Conservation (phyloP, 352 stramenopile species). For the Phytophthora hybrid region DNA sequence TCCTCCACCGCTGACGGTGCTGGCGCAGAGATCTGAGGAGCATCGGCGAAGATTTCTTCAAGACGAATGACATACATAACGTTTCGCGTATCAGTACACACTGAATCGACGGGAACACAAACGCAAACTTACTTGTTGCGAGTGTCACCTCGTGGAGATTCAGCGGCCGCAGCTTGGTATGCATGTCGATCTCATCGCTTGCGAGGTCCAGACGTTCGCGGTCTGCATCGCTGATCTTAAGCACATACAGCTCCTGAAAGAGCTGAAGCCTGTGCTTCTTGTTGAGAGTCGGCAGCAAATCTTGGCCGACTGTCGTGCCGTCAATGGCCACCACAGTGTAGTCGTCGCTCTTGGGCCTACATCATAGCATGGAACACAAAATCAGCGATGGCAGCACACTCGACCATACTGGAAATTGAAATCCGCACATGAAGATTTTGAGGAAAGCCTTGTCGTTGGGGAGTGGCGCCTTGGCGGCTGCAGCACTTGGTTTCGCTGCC, state of each 20-base stretch:
- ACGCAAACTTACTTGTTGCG: constrained; percentile 71
- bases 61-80: no score
- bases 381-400: not conserved
- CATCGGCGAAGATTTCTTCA: constrained; percentile 90
- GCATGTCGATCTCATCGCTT: constrained; percentile 89
- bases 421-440: constrained; percentile 88
- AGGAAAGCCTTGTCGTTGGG: constrained; percentile 84
- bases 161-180: constrained; percentile 84
- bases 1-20: constrained; percentile 77
- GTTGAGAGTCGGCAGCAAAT: constrained; percentile 86
- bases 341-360: constrained; percentile 89
- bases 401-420: not conserved
- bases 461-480: constrained; percentile 52
- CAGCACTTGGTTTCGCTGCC: constrained; percentile 36
- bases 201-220: constrained; percentile 81
- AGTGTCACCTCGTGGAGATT: constrained; percentile 90
- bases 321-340: constrained; percentile 91
- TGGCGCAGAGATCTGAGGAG: constrained; percentile 74
- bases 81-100: not conserved
- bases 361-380: not conserved
- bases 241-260: constrained; percentile 89
- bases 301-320: constrained; percentile 77
- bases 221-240: constrained; percentile 91
- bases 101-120: not conserved
- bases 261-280: constrained; percentile 89